A percentile compares a stretch with the other conserved stretches of the same genome.
Conservation (phyloP, 2,329 filamentous ascomycete species). For the Cordyceps sp. region DNA sequence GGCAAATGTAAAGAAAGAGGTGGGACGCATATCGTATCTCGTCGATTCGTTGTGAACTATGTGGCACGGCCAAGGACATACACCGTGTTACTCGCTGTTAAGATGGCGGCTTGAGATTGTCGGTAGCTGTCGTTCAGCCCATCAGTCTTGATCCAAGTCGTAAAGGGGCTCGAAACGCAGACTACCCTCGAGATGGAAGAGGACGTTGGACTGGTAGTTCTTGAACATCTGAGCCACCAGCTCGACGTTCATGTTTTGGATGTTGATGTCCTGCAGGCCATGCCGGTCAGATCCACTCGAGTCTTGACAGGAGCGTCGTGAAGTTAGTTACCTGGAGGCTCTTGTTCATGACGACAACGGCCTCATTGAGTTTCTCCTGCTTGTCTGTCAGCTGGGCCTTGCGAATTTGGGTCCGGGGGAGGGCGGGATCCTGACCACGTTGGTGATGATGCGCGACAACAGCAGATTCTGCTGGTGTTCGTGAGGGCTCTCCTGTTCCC, state of each 20-base stretch:
- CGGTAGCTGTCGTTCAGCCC: constrained; percentile 43
- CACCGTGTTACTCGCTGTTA: constrained; percentile 26
- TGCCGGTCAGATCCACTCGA: neutral
- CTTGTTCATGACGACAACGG: constrained; percentile 83
- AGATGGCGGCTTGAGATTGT: constrained; percentile 64
- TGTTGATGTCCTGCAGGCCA: constrained; percentile 67
- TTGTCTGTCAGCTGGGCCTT: neutral
- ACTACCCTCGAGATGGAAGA: constrained; percentile 90
- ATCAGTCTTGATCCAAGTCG: neutral
- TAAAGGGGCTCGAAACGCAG: neutral
- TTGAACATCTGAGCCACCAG: constrained; percentile 99
- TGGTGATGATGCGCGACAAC: constrained; percentile 88
- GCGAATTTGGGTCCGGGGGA: no score
- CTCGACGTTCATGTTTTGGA: constrained; percentile 98
- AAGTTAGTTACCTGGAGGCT: constrained; percentile 50
- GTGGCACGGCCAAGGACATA: no score
- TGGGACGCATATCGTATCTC: no score
- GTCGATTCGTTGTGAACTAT: no score
- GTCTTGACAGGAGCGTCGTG: neutral
- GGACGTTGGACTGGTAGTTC: constrained; percentile 95
- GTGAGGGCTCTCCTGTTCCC: constrained; percentile 69
- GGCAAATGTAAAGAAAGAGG: no score
- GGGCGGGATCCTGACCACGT: no score
- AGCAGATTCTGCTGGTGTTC: constrained; percentile 93
- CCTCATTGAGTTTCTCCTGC: constrained; percentile 94